Base-by-base conservation (phyloP, 225 moss, liverwort and hornwort genomes). In the Polytrichum commune region DNA sequence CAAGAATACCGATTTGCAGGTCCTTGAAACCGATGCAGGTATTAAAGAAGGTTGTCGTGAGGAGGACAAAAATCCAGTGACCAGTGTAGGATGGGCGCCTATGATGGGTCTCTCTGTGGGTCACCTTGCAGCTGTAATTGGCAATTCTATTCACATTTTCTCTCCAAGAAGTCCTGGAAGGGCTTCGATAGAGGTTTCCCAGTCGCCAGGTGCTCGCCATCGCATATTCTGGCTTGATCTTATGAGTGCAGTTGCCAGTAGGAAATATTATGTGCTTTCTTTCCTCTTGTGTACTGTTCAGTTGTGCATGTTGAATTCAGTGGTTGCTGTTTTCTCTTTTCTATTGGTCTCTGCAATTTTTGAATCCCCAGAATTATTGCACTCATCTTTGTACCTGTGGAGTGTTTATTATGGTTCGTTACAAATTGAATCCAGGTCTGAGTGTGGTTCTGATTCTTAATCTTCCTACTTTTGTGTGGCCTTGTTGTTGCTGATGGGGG, bases 11-110 rank as follows among this genome's bases (percentile, higher is more conserved):
- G 38, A 38, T 71, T 70, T 75, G 67, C 79, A 88, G 88, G 88
- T 88, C 68, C 88, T 88, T 73, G 88, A 82, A 77, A 88, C 88
- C 30, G 29, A 63, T 75, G 61, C 73, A 19, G 76, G 69, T 73
- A 65, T 55, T 74, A 74, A 78, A 76, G 81, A 76, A 67, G 80
- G 76, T n/a, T 66, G 80, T 68, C 71, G 74, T 65, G 82, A 68
- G 20, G 35, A 82, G 63, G 83, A 74, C 71, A 76, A 70, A 66
- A 79, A 75, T 26, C 67, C 64, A 68, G 97, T 95, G 67, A 87
- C 78, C 29, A 86, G 80, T 76, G 88, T 98, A 76, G 78, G 79
- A 75, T 98, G 97, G 97, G 94, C 97, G 22, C 97, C 91, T 9
- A 67, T 73, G 38, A 38, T 38, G 60, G 95, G 94, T 72, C 77